Evolutionary conservation across 768 basidiomycete genomes (phyloP), one percentile per base, ranked within the genome.

Genomic region (Phlebiopsis flavidoalba): DNA sequence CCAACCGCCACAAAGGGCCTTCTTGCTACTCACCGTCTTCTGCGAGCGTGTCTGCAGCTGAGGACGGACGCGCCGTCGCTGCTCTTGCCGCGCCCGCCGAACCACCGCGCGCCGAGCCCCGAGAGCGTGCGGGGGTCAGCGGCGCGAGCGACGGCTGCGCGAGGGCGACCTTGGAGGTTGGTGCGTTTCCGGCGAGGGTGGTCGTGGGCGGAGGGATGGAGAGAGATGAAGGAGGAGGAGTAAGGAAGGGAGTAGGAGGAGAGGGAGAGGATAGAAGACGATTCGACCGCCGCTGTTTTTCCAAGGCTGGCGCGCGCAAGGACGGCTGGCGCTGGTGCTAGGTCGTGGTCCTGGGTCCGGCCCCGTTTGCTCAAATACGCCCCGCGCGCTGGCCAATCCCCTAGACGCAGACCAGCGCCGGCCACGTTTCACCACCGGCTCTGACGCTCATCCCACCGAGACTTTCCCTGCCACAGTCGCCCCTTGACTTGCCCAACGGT

Each of bases 401-500:
- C 58, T n/a, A 36, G 15, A 43, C 12, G 40, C 40, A 43, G 40
- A 3, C 40, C 21, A 19, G 67, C 69, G 69, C 19, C 67, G 65
- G n/a, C 69, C 54, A 50, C 67, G 45, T 55, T 57, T 60, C 36
- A 62, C 63, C 37, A 70, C 66, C 12, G 58, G 53, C 35, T 46
- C 47, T 53, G 64, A 21, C 46, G 69, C 61, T 47, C 57, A n/a
- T 53, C 60, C 53, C 66, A 66, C 56, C 49, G 59, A 60, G 33
- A 60, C 64, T 63, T 62, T 60, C 57, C 26, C 60, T 61, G 11
- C 78, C 76, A 31, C 26, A 31, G 2, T 31, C 26, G 26, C 26
- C 26, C 26, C 6, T 6, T 31, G n/a, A n/a, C n/a, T 31, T 31
- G 26, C n/a, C n/a, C n/a, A n/a, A 31, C 26, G 26, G 26, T 6